Evolutionary conservation across 2,329 filamentous ascomycete species (phyloP), one percentile per base, ranked within the genome.

Genomic region (Aaosphaeria arxii): DNA sequence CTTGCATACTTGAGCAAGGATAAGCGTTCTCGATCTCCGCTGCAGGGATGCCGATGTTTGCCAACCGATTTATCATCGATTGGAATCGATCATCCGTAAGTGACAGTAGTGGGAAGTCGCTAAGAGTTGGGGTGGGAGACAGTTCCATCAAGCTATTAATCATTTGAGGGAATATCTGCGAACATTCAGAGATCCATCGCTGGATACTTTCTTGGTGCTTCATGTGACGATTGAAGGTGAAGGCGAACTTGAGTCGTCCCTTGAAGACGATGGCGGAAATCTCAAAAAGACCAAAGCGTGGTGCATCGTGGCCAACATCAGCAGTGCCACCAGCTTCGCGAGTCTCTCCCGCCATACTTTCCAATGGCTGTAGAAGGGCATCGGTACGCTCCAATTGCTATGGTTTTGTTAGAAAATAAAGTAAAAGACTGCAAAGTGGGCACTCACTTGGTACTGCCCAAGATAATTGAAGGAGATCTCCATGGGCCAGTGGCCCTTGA

Each of bases 401-500:
- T 44, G 65, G 63, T 33, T 64, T 57, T 1, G 64, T 66, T 46
- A 67, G 71, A 48, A 72, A 74, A 6, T 24, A 4, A 32, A 29
- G 42, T 9, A 7, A 0, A 31, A 13, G 13, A 30, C 4, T 4
- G 3, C 9, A 33, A 13, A 33, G 6, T 28, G 11, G 40, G 7
- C 9, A 40, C 52, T 71, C 75, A 63, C 77, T 46, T 79, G 75
- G 28, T 78, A 67, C 0, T 75, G 74, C 5, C 80, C 79, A 2
- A 76, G 71, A 54, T 80, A 82, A 46, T 75, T 83, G 59, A 85
- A 83, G 38, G 82, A 73, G 43, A 85, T 73, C 57, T 85, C 82
- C 47, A 83, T 75, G 0, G 74, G 74, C 58, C 66, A 72, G 29
- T 73, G 73, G 13, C 67, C 67, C 2, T 52, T 48, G 39, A 66